Conservation (phyloP, 768 basidiomycete genomes). For the Hypsizygus marmoreus region DNA sequence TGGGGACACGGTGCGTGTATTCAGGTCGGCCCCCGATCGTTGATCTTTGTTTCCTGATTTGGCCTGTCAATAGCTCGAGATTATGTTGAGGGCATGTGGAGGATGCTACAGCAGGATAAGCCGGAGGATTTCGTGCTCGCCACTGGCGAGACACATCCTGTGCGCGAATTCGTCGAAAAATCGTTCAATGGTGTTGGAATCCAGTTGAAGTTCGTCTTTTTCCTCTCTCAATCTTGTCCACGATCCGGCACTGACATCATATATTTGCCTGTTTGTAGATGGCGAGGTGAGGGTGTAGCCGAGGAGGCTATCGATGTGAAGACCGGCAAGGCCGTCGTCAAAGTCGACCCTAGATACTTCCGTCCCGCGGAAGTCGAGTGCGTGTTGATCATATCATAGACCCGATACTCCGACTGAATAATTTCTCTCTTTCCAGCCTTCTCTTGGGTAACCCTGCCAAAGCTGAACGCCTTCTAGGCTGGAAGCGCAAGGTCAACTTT, state of each 20-base stretch:
- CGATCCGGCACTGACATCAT: too few species aligned
- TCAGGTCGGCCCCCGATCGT: too few species aligned
- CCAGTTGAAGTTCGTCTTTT: slow-evolving; percentile 54
- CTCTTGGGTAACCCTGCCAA: slow-evolving; percentile 88
- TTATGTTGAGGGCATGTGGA: slow-evolving; percentile 98
- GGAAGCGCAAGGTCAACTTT: slow-evolving; percentile 87
- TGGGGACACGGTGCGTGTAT: slow-evolving; percentile 87
- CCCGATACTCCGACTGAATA: background rate
- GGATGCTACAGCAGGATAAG: slow-evolving; percentile 84
- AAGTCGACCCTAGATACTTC: slow-evolving; percentile 89
- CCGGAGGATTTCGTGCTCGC: slow-evolving; percentile 94
- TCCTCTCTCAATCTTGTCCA: too few species aligned
- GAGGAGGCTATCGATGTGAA: slow-evolving; percentile 77
- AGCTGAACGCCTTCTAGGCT: slow-evolving; percentile 85
- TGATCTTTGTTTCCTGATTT: slow-evolving; percentile 13
- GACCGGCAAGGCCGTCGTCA: slow-evolving; percentile 74
- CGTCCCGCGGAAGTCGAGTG: slow-evolving; percentile 95
- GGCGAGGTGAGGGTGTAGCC: slow-evolving; percentile 74
- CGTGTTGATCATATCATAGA: slow-evolving; percentile 31
- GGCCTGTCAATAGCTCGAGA: slow-evolving; percentile 59
- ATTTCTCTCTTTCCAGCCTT: slow-evolving; percentile 47
- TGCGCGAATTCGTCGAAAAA: slow-evolving; percentile 91
- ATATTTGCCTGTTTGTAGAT: slow-evolving; percentile 40
- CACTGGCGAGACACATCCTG: slow-evolving; percentile 94
- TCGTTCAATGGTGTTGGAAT: slow-evolving; percentile 73